phyloP scores from a whole-genome alignment of 768 basidiomycete genomes.

The Pholiota molesta region DNA sequence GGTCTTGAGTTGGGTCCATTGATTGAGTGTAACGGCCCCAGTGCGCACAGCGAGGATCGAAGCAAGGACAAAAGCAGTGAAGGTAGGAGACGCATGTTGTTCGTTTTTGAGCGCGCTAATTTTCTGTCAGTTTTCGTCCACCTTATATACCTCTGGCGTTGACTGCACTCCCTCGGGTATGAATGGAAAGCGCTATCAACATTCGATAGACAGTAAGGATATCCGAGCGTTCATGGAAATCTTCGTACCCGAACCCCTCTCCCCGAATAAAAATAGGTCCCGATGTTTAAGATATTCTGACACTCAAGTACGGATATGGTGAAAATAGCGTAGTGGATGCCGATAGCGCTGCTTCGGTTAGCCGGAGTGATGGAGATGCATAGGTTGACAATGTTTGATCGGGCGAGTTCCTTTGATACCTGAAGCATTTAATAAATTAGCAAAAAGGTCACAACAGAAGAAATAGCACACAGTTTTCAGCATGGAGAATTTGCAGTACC shows the following conservation, averaged over 20 bases:
- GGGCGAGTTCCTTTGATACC: background rate
- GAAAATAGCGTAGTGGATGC: background rate
- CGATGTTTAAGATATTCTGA: background rate
- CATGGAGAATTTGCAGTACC: background rate
- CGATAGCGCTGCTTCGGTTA: background rate
- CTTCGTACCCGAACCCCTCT: constrained; percentile 1
- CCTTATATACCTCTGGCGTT: background rate
- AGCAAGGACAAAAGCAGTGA: constrained; percentile 1
- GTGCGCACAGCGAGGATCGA: background rate
- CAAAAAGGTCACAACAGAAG: background rate
- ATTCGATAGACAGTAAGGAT: background rate
- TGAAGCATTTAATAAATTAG: background rate
- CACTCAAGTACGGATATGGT: background rate
- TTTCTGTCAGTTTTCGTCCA: background rate
- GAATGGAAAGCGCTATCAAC: background rate
- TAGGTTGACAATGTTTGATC: background rate
- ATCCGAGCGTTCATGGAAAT: constrained; percentile 3
- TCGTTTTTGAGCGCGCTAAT: background rate
- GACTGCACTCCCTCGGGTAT: background rate
- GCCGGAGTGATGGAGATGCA: constrained; percentile 4
- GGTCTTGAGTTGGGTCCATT: background rate
- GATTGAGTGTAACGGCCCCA: background rate
- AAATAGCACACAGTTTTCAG: background rate
- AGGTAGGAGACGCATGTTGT: background rate
- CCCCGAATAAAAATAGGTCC: background rate